phyloP scores from a whole-genome alignment of 2,329 filamentous ascomycete genomes.

The Aspergillus tubingensis region DNA sequence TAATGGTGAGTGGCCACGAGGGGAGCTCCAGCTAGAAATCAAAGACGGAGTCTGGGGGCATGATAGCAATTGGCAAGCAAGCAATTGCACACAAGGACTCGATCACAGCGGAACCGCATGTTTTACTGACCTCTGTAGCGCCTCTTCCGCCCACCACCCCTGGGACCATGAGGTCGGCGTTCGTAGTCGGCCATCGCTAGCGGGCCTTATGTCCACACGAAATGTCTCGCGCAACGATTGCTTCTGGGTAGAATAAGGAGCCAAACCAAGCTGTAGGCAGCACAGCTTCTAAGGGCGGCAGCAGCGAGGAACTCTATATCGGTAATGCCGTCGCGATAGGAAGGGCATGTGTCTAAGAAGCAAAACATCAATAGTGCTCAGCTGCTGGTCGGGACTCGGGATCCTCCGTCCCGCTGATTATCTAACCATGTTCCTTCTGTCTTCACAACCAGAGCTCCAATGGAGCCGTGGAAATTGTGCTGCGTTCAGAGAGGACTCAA shows the following conservation, averaged over 20 bases:
- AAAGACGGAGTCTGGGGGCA: neutral
- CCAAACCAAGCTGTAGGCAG: neutral
- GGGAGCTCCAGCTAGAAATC: neutral
- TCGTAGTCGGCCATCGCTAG: conserved; percentile 56
- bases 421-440: conserved; percentile 12
- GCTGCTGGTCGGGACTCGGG: conserved; percentile 13
- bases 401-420: conserved; percentile 27
- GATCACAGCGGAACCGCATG: neutral
- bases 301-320: conserved; percentile 12
- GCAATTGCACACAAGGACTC: neutral
- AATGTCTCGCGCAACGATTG: neutral
- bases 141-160: conserved; percentile 64
- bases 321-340: conserved; percentile 8
- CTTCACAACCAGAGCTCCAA: neutral
- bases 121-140: conserved; percentile 69
- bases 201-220: neutral
- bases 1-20: neutral
- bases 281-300: neutral
- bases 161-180: conserved; percentile 57
- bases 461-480: neutral
- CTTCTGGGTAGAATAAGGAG: neutral
- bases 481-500: no score
- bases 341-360: conserved; percentile 16
- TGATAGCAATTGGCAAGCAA: neutral
- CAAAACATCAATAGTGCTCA: conserved; percentile 19